A percentile compares a stretch with the other conserved stretches of the same genome.
phyloP scores from a whole-genome alignment of 305 asterid species.

The Striga hermonthica region DNA sequence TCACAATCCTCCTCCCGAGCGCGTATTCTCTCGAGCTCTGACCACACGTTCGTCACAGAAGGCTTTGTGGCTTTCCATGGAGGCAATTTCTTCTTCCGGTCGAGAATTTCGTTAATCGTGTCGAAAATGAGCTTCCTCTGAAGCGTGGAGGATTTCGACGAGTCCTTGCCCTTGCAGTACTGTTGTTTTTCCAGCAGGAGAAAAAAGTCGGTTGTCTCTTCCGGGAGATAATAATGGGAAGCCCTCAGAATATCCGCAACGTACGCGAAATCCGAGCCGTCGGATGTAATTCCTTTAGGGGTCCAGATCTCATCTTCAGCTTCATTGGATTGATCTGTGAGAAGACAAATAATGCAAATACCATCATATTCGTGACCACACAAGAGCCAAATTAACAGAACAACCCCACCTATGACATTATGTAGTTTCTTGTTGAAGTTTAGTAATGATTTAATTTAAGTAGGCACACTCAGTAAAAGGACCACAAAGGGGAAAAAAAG shows the following conservation, averaged over 20 bases:
- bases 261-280: slow-evolving; percentile 56
- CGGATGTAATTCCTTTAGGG: slow-evolving; percentile 34
- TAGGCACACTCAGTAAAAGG: slow-evolving; percentile 33
- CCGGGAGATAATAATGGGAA: slow-evolving; percentile 48
- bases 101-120: slow-evolving; percentile 57
- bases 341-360: slow-evolving; percentile 23
- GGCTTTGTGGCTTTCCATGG: slow-evolving; percentile 67
- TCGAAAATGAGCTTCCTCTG: slow-evolving; percentile 70
- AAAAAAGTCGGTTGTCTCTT: slow-evolving; percentile 51
- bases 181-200: slow-evolving; percentile 70
- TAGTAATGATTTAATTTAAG: slow-evolving; percentile 26
- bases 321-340: slow-evolving; percentile 54
- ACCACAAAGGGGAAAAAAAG: slow-evolving; percentile 36
- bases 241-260: slow-evolving; percentile 67
- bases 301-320: slow-evolving; percentile 66
- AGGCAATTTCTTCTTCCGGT: slow-evolving; percentile 57
- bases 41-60: slow-evolving; percentile 48
- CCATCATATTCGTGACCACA: slow-evolving; percentile 34
- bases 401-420: slow-evolving; percentile 21
- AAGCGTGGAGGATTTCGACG: slow-evolving; percentile 50
- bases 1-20: slow-evolving; percentile 40
- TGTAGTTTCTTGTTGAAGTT: slow-evolving; percentile 23
- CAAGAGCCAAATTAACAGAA: slow-evolving; percentile 29
- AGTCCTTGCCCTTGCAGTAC: slow-evolving; percentile 58
- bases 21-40: slow-evolving; percentile 63